Evolutionary conservation across 1,139 yeast species (phyloP).

Genomic region (Candida sp.): DNA sequence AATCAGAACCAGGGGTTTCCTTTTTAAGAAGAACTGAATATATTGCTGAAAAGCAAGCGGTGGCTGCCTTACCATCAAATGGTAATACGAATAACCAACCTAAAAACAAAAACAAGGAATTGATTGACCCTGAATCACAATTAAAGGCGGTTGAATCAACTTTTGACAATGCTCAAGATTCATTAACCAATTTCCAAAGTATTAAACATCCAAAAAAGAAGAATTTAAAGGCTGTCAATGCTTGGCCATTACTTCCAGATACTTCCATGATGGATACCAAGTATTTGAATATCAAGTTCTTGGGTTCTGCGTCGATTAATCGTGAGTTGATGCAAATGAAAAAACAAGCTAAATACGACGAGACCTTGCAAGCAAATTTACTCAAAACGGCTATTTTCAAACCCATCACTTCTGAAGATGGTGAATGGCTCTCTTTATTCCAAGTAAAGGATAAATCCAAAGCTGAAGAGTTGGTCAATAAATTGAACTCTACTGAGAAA

Average conservation of each 20-base stretch:
- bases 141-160: conserved; percentile 71
- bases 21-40: conserved; percentile 95
- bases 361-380: conserved; percentile 37
- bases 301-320: conserved; percentile 71
- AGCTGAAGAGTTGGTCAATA: conserved; percentile 35
- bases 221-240: conserved; percentile 66
- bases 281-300: conserved; percentile 67
- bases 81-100: conserved; percentile 10
- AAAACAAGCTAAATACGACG: conserved; percentile 40
- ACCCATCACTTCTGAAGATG: conserved; percentile 70
- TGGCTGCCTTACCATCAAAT: conserved; percentile 7
- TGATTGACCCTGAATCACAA: conserved; percentile 61
- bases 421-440: conserved; percentile 83
- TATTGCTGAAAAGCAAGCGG: conserved; percentile 47
- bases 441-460: conserved; percentile 26
- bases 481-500: conserved; percentile 48
- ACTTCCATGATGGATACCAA: conserved; percentile 82
- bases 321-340: conserved; percentile 33
- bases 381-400: conserved; percentile 68
- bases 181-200: conserved; percentile 36
- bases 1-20: conserved; percentile 64
- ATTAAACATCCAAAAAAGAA: conserved; percentile 79
- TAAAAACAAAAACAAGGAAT: conserved; percentile 22
- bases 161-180: conserved; percentile 58
- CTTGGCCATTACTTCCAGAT: conserved; percentile 88